Percentiles rank a stretch among this genome's conserved stretches.
phyloP scores from a whole-genome alignment of 208 protist genomes.

The Giardia duodenalis region DNA sequence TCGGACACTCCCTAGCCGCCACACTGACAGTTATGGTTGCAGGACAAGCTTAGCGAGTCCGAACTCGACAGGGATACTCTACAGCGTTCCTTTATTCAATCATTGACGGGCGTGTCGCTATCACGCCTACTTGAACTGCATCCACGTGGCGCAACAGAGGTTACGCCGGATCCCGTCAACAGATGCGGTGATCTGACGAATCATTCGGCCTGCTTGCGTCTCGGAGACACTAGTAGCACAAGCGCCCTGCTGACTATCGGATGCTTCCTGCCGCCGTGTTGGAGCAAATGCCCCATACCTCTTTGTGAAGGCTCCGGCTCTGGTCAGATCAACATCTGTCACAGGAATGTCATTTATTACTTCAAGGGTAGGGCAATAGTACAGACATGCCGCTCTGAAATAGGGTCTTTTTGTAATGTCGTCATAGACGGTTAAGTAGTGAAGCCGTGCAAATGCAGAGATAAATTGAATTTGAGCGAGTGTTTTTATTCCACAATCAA shows the following conservation, averaged over 20 bases:
- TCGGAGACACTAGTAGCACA: too few species aligned
- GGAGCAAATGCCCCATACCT: too few species aligned
- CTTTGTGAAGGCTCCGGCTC: too few species aligned
- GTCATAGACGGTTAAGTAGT: not conserved
- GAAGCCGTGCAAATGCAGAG: not conserved
- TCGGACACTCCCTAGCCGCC: not conserved
- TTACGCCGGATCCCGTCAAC: not conserved
- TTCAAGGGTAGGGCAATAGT: not conserved
- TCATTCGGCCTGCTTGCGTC: not conserved
- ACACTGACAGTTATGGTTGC: not conserved
- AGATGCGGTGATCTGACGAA: not conserved
- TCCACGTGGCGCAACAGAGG: not conserved
- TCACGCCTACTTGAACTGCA: not conserved
- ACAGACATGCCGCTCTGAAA: not conserved
- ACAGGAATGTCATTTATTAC: not conserved
- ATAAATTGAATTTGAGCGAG: not conserved
- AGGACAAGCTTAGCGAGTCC: not conserved
- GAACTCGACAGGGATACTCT: not conserved
- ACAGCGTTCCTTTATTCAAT: not conserved
- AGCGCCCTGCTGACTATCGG: too few species aligned
- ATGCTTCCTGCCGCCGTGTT: too few species aligned
- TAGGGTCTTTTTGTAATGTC: not conserved
- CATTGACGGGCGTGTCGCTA: not conserved
- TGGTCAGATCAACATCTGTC: not conserved
- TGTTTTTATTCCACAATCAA: not conserved